phyloP scores from a whole-genome alignment of 345 rosid species.

The Arabidopsis arenosa region DNA sequence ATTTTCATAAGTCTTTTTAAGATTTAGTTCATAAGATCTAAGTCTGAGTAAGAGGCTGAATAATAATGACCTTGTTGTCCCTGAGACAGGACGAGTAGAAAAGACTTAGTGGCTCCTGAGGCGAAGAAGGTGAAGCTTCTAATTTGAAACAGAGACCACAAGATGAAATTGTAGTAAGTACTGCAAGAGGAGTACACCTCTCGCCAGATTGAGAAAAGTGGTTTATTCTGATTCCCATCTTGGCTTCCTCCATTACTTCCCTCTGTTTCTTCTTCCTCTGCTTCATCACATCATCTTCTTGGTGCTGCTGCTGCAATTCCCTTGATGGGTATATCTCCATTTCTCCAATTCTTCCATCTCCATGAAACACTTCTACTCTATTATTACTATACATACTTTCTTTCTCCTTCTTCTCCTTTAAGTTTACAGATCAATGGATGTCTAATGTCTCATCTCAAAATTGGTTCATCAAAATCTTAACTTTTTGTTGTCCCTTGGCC shows the following conservation, averaged over 20 bases:
- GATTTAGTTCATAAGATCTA: not conserved
- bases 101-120: constrained; percentile 62
- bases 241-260: constrained; percentile 60
- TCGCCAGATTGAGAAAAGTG: constrained; percentile 80
- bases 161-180: constrained; percentile 75
- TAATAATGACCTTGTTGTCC: constrained; percentile 71
- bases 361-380: constrained; percentile 73
- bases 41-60: not conserved
- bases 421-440: constrained; percentile 31
- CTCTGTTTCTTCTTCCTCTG: constrained; percentile 48
- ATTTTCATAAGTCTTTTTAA: not conserved
- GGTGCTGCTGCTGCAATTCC: constrained; percentile 46
- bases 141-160: constrained; percentile 91
- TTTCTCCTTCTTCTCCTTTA: constrained; percentile 17
- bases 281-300: constrained; percentile 45
- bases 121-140: constrained; percentile 50
- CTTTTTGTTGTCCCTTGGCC: constrained; percentile 42
- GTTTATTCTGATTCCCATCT: constrained; percentile 74
- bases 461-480: constrained; percentile 31
- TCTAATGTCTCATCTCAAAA: constrained; percentile 45
- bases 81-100: constrained; percentile 81
- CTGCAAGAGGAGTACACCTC: constrained; percentile 96
- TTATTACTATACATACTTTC: constrained; percentile 64
- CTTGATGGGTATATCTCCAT: constrained; percentile 75
- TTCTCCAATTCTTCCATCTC: constrained; percentile 72